Base-by-base conservation (phyloP, 495 filamentous ascomycete species). In the Aspergillus avenaceus region DNA sequence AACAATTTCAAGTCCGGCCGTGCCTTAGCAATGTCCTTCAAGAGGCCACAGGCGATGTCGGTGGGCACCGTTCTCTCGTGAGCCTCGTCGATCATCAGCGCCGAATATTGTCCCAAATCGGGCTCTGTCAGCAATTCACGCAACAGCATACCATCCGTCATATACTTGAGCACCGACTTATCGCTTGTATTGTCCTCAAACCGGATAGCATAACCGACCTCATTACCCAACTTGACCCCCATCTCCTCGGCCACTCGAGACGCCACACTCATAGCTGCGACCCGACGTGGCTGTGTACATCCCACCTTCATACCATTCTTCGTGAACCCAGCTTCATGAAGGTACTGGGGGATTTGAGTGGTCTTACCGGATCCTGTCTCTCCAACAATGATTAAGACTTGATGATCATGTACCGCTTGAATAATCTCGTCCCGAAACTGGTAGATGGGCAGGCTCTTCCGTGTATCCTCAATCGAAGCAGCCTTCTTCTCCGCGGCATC, bases 71-170 rank as follows among this genome's bases (percentile, higher is more conserved):
- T 96, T 55, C 93, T 77, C 63, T 98, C 93, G 79, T 98, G 93
- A 14, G 95, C 93, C 64, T 98, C 93, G 61, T 98, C 93, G 53
- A 98, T 92, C 87, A 98, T 96, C 53, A 98, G 61, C 3, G 86
- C 88, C 0, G 89, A 85, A 61, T 97, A 97, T n/a, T 80, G 82
- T 9, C 84, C 77, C 9, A 97, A 69, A 47, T 90, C 86, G 0
- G 95, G 92, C 63, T 96, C 91, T 1, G 89, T 91, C 56, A 97
- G 79, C 54, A 97, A 85, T 61, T 97, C 92, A 60, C 91, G 80
- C 16, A 97, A 74, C 36, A 97, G 76, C 91, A 97, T 97, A 52
- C 93, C 93, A 63, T 98, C 93, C 2, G 93, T 98, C 90, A 96
- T 95, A 64, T 96, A 98, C 66, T 97, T 96, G 22, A 98, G 67